These are phyloP conservation scores for Irpex rosettiformis DNA, from an alignment of 1,284 basidiomycete genomes.

Conservation along the genomic window DNA sequence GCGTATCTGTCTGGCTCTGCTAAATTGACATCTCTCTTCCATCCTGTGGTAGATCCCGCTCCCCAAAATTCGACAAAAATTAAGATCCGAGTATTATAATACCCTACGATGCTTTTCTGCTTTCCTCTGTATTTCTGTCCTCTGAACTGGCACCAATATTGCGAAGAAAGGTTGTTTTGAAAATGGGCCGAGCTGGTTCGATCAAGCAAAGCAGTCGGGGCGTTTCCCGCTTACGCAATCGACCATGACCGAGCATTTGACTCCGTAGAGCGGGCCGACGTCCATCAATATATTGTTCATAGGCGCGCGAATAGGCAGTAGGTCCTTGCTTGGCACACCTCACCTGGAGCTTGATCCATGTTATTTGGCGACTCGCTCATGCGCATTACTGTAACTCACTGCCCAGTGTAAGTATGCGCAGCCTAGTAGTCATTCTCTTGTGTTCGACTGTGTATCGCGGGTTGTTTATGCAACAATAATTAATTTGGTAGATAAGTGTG, in stretches of 20 bases:
- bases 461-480: too few species aligned
- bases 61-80: not conserved
- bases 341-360: too few species aligned
- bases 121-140: too few species aligned
- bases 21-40: too few species aligned
- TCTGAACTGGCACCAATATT: not conserved
- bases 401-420: too few species aligned
- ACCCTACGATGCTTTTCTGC: too few species aligned
- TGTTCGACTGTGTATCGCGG: not conserved
- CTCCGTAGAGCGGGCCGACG: conserved; percentile 1
- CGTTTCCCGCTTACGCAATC: conserved; percentile 13
- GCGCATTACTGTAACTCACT: too few species aligned
- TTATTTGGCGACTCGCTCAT: not conserved
- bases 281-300: not conserved
- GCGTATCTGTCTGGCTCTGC: not conserved
- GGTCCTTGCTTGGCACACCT: not conserved
- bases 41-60: not conserved
- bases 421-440: not conserved
- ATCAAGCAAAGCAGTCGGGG: conserved; percentile 3
- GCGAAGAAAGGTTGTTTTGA: not conserved
- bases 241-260: not conserved
- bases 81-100: too few species aligned
- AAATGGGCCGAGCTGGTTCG: conserved; percentile 1
- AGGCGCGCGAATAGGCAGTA: not conserved
- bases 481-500: not conserved